phyloP scores from a whole-genome alignment of 208 protist genomes.

The Acanthamoeba triangularis region DNA sequence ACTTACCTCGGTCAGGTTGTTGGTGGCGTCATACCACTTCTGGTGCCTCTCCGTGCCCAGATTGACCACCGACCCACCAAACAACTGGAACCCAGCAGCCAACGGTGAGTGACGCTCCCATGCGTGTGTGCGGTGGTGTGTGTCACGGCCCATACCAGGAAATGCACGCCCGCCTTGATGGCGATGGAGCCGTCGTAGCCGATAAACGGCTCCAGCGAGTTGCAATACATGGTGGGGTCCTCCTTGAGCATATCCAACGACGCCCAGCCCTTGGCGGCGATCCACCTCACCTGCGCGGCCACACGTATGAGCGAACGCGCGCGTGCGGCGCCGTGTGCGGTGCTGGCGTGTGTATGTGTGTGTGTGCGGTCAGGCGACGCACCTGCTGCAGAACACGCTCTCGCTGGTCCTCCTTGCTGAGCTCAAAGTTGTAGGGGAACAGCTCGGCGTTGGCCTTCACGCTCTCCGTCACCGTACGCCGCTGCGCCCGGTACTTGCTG shows the following conservation, averaged over 20 bases:
- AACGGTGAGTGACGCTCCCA: not conserved
- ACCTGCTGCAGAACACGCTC: slow-evolving; percentile 18
- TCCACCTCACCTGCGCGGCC: not conserved
- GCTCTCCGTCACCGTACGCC: not conserved
- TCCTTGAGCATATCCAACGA: slow-evolving; percentile 34
- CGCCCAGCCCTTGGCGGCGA: not conserved
- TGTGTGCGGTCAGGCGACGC: too few species aligned
- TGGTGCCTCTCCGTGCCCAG: not conserved
- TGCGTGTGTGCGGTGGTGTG: not conserved
- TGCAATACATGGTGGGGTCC: slow-evolving; percentile 5
- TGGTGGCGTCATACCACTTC: slow-evolving; percentile 6
- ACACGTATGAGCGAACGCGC: not conserved
- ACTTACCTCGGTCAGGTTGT: not conserved
- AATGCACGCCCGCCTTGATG: slow-evolving; percentile 24
- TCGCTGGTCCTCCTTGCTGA: not conserved
- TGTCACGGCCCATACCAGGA: not conserved
- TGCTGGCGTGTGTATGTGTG: too few species aligned
- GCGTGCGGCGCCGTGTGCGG: too few species aligned
- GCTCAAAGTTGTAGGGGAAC: slow-evolving; percentile 26
- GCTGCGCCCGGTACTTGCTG: not conserved
- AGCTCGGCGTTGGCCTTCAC: slow-evolving; percentile 18
- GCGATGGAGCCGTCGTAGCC: not conserved
- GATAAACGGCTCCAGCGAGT: not conserved
- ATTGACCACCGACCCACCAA: not conserved
- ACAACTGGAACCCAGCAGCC: not conserved